Base-by-base conservation (phyloP, 2,329 filamentous ascomycete genomes). In the Aureobasidium mangrovei region DNA sequence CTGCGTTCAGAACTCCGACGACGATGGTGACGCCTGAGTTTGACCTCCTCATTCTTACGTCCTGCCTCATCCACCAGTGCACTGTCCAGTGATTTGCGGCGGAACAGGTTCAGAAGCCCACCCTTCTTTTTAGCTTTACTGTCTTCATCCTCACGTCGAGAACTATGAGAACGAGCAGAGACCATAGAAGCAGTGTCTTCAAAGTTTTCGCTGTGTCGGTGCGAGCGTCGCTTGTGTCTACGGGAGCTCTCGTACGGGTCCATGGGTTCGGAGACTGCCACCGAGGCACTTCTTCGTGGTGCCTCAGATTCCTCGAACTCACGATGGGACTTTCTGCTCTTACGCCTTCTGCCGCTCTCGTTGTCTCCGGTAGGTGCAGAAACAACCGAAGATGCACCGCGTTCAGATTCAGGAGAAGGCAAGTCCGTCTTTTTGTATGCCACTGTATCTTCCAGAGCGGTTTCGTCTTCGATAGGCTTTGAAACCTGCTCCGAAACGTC, bases 101-200 rank as follows among this genome's bases (percentile, higher is more conserved):
- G 65, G 57, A 76, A 75, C 7, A 76, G 59, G 4, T 73, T 71
- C 47, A 76, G 70, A 6, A 77, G 53, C 9, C 74, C 71, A 45
- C 69, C 69, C 46, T 73, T 72, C 59, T 72, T 70, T 57, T 73
- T 73, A 48, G 72, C 72, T 57, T 72, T 65, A n/a, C 57, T 43
- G 27, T 69, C 65, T 9, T 72, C 71, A 29, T 72, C 71, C 27
- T 72, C 67, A 40, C 65, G 64, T 24, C 18, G 65, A 8, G 52
- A 55, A 29, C 35, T 52, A 38, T 53, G 56, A 27, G 57, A 59
- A 24, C 72, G 65, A 4, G 67, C 65, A 4, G 74, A 74, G 3
- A 67, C 62, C 4, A 70, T 62, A 27, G 73, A 75, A 4, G 63
- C 65, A 32, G 64, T 67, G 52, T 75, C 73, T 48, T 75, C 72